phyloP scores from a whole-genome alignment of 495 filamentous ascomycete genomes.

The Penicillium lagena region DNA sequence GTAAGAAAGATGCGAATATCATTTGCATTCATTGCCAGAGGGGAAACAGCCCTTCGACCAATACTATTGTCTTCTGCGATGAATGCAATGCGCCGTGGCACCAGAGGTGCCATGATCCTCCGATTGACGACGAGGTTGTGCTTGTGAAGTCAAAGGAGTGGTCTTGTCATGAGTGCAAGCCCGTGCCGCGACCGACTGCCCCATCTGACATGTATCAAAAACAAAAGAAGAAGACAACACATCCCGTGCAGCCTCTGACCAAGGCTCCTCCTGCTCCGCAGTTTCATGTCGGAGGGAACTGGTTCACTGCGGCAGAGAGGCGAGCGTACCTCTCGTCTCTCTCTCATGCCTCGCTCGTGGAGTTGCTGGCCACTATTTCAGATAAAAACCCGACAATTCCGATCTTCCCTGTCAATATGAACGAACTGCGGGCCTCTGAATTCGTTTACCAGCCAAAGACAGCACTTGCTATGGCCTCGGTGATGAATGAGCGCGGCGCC shows the following conservation, averaged over 20 bases:
- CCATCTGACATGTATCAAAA: no score
- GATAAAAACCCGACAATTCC: conserved; percentile 24
- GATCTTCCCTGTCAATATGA: conserved; percentile 34
- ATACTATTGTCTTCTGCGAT: conserved; percentile 94
- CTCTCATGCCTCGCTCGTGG: conserved; percentile 34
- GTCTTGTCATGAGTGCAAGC: conserved; percentile 68
- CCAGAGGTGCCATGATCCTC: conserved; percentile 83
- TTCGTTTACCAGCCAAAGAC: not conserved
- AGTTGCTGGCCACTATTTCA: conserved; percentile 32
- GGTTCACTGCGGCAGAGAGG: conserved; percentile 23
- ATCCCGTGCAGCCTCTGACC: conserved; percentile 3
- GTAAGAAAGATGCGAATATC: conserved; percentile 38
- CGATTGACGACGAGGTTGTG: conserved; percentile 65
- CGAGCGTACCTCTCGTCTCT: conserved; percentile 36
- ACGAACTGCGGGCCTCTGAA: conserved; percentile 10
- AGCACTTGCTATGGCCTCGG: no score
- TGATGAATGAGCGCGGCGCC: no score
- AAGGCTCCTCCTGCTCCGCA: not conserved
- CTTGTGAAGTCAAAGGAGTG: conserved; percentile 62
- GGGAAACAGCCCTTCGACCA: conserved; percentile 64
- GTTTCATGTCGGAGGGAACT: conserved; percentile 17
- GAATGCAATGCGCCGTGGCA: conserved; percentile 86
- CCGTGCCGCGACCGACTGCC: conserved; percentile 20
- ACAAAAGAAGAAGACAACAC: conserved; percentile 13
- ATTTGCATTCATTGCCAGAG: conserved; percentile 75